phyloP scores from a whole-genome alignment of 2,329 filamentous ascomycete species.

The Apiospora arundinis region DNA sequence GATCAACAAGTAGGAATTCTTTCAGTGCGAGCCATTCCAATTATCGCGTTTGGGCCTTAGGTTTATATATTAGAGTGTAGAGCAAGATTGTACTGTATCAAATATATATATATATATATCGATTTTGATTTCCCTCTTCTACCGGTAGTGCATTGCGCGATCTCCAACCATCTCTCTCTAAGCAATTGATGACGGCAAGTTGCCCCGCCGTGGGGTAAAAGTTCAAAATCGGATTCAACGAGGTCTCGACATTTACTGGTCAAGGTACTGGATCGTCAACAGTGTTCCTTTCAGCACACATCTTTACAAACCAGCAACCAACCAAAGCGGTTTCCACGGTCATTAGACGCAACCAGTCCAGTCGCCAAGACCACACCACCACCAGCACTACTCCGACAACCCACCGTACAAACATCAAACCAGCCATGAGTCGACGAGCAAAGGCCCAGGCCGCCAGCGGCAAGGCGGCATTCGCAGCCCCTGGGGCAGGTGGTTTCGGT shows the following conservation, averaged over 20 bases:
- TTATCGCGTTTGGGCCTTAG: too few relatives aligned
- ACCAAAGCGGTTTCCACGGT: too few relatives aligned
- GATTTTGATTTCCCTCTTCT: neutral
- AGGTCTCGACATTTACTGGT: too few relatives aligned
- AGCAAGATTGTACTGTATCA: neutral
- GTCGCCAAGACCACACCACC: neutral
- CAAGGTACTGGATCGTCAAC: too few relatives aligned
- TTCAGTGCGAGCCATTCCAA: neutral
- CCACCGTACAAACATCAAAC: neutral
- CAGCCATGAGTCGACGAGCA: slow-evolving; percentile 39
- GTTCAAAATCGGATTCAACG: neutral
- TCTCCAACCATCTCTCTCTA: neutral
- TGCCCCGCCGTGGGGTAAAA: slow-evolving; percentile 36
- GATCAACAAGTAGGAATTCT: neutral
- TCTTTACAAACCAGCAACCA: too few relatives aligned
- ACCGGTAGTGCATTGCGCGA: neutral
- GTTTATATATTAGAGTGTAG: neutral
- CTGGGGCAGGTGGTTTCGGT: slow-evolving; percentile 43
- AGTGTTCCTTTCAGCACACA: too few relatives aligned
- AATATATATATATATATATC: too few relatives aligned
- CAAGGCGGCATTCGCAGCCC: slow-evolving; percentile 35
- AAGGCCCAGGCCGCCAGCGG: slow-evolving; percentile 38
- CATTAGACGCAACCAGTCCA: too few relatives aligned
- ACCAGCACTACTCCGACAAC: neutral
- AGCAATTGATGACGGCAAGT: slow-evolving; percentile 6